phyloP scores from a whole-genome alignment of 2,329 filamentous ascomycete genomes.

The Juglanconis oblonga region DNA sequence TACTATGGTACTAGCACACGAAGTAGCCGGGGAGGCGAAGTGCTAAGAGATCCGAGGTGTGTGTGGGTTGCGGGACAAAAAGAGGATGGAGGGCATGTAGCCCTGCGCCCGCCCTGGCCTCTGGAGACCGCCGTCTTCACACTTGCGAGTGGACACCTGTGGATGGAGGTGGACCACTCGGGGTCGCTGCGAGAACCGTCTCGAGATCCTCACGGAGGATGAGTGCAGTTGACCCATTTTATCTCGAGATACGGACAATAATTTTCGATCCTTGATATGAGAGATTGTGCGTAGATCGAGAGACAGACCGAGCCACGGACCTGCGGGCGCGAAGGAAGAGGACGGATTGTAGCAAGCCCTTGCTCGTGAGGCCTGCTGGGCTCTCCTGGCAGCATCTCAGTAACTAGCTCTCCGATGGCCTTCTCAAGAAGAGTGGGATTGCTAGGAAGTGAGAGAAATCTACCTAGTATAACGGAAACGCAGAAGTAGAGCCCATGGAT shows the following conservation, averaged over 20 bases:
- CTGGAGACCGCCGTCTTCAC: conserved; percentile 1
- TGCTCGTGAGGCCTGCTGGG: background rate
- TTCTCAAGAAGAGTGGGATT: background rate
- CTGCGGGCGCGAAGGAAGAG: background rate
- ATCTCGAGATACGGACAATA: background rate
- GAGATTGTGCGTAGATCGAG: background rate
- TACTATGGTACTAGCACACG: too few relatives aligned
- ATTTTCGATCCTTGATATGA: background rate
- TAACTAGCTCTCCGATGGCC: background rate
- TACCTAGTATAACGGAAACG: background rate
- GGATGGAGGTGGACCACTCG: background rate
- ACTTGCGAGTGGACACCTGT: conserved; percentile 13
- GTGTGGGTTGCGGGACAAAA: conserved; percentile 17
- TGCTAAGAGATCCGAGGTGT: conserved; percentile 19
- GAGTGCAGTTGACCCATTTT: background rate
- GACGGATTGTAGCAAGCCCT: background rate
- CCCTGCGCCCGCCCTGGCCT: conserved; percentile 5
- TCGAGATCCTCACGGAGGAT: background rate
- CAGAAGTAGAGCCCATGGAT: background rate
- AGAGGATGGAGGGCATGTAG: conserved; percentile 15
- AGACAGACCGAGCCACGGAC: background rate
- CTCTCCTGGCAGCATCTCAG: background rate
- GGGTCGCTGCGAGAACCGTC: background rate
- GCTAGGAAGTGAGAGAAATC: background rate
- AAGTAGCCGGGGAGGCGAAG: conserved; percentile 16